Conservation (phyloP, 306 rosid species). For the Sicyos edulis region DNA sequence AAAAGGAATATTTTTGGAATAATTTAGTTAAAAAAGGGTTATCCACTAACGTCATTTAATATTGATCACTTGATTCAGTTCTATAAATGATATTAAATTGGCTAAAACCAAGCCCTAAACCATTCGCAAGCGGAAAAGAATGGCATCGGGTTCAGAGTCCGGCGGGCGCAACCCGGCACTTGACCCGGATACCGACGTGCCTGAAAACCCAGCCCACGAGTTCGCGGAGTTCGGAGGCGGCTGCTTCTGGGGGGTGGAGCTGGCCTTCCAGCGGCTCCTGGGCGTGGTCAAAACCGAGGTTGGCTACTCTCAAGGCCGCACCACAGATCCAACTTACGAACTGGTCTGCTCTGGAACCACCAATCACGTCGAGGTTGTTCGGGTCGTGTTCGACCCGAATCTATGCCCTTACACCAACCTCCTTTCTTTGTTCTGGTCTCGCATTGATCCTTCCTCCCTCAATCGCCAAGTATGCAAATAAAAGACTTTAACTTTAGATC, state of each 20-base stretch:
- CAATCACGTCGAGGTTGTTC: conserved; percentile 71
- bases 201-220: conserved; percentile 46
- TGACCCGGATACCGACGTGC: conserved; percentile 49
- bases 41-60: neutral
- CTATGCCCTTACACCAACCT: conserved; percentile 45
- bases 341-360: conserved; percentile 57
- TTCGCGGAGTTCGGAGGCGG: conserved; percentile 80
- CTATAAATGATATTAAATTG: neutral
- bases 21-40: neutral
- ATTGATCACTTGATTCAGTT: neutral
- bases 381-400: conserved; percentile 70
- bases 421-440: conserved; percentile 61
- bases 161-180: conserved; percentile 38
- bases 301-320: conserved; percentile 77
- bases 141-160: neutral
- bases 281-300: conserved; percentile 82
- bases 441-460: conserved; percentile 62
- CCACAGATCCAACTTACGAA: conserved; percentile 50
- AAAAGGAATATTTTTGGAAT: no score
- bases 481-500: neutral
- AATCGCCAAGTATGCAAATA: conserved; percentile 60
- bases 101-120: neutral
- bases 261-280: conserved; percentile 53
- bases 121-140: neutral
- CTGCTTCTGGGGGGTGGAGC: conserved; percentile 86